phyloP scores from a whole-genome alignment of 1,284 basidiomycete species.

The Leccinum brunneo-olivaceum region DNA sequence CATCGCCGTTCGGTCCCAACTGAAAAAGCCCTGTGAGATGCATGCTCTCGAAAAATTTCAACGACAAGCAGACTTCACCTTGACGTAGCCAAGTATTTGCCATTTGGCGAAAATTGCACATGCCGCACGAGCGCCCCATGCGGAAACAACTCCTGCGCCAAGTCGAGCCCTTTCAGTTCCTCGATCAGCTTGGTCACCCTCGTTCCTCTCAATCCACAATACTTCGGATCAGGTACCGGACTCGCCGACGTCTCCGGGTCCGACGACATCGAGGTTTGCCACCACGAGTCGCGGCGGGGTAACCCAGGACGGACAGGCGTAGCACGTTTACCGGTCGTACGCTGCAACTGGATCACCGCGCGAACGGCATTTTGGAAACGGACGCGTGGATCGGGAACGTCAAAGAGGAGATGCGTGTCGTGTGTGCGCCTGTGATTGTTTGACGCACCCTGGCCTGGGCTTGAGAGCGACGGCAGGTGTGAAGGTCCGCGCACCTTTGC shows the following conservation, averaged over 20 bases:
- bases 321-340: constrained; percentile 22
- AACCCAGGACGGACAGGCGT: constrained; percentile 17
- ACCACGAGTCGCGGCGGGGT: constrained; percentile 27
- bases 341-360: constrained; percentile 26
- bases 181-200: constrained; percentile 51
- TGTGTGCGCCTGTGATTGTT: not conserved
- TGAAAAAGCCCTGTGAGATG: constrained; percentile 23
- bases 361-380: constrained; percentile 30
- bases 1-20: constrained; percentile 72
- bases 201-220: constrained; percentile 39
- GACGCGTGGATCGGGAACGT: constrained; percentile 21
- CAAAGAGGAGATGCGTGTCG: constrained; percentile 20
- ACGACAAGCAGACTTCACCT: constrained; percentile 16
- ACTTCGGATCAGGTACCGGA: constrained; percentile 34
- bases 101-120: constrained; percentile 34
- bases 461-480: constrained; percentile 6
- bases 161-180: constrained; percentile 47
- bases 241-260: constrained; percentile 19
- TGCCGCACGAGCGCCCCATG: constrained; percentile 33
- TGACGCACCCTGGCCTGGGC: constrained; percentile 2
- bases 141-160: constrained; percentile 43
- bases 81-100: constrained; percentile 33
- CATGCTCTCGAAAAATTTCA: not conserved
- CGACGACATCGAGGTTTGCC: constrained; percentile 17
- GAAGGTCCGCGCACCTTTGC: not conserved